phyloP scores from a whole-genome alignment of 2,329 filamentous ascomycete species.

The Cladophialophora chaetospira region DNA sequence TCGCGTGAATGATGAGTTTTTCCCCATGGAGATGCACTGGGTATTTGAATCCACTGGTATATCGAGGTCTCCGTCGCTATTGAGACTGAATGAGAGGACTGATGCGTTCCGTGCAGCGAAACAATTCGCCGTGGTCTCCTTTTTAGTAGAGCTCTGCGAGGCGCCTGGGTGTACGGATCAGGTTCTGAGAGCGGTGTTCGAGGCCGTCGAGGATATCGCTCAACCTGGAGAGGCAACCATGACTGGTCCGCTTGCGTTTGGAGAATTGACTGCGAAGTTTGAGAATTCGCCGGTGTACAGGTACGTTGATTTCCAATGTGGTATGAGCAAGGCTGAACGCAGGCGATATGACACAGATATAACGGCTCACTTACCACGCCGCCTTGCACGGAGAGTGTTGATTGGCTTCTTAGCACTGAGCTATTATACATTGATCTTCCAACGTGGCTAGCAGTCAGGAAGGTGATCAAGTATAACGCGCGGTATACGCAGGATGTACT shows the following conservation, averaged over 20 bases:
- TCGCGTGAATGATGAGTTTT: neutral
- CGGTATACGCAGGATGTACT: slow-evolving; percentile 1
- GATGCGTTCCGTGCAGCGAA: neutral
- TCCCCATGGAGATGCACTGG: slow-evolving; percentile 4
- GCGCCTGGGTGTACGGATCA: neutral
- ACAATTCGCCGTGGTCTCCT: slow-evolving; percentile 1
- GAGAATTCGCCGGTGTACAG: neutral
- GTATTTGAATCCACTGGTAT: slow-evolving; percentile 1
- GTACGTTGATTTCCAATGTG: neutral
- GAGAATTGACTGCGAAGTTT: neutral
- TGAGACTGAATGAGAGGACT: neutral
- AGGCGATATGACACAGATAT: neutral
- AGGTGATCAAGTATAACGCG: slow-evolving; percentile 6
- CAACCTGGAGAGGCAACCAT: neutral
- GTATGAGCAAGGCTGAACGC: neutral
- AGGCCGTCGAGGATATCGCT: neutral
- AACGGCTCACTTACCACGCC: neutral
- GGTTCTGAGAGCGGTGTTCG: neutral
- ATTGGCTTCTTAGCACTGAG: neutral
- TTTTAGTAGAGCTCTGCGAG: slow-evolving; percentile 1
- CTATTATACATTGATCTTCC: neutral
- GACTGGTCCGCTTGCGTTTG: neutral
- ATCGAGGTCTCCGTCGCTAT: neutral
- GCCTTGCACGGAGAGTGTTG: neutral
- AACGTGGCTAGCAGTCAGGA: neutral